Base-by-base conservation (phyloP, 2,329 filamentous ascomycete species). In the Xylaria sp. region DNA sequence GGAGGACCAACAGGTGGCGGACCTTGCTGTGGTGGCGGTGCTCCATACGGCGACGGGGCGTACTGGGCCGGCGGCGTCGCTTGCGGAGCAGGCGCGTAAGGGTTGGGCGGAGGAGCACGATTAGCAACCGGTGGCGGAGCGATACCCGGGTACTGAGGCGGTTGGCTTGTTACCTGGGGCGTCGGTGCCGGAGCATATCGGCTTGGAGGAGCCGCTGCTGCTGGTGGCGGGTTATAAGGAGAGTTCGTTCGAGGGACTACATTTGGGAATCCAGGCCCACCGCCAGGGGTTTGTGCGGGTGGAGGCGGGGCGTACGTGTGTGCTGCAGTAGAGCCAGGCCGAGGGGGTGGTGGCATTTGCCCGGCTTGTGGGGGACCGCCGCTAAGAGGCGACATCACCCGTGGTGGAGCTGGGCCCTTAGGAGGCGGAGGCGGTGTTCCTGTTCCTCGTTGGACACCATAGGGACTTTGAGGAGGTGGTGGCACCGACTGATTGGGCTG, bases 221-320 rank as follows among this genome's bases (percentile, higher is more conserved):
- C 77, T 6, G 90, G 90, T 49, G 92, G 89, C 37, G 89, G 84
- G 66, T 92, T 91, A 72, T 96, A 97, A 5, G 92, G 92, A 21
- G 92, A 96, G 4, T 88, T 82, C 22, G 88, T 91, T 60, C 91
- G 86, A 19, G 86, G 82, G 47, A 91, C 81, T 18, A 68, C 63
- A 49, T 69, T 82, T 39, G 86, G 79, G 41, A 71, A 42, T 16
- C 66, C 62, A 44, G 63, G 43, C 21, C 69, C 56, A 39, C 65
- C 58, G 56, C 65, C 63, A 9, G 69, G 59, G 29, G 65, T 56
- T 57, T 75, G 73, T 13, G 74, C 66, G 9, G 80, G 74, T 6
- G 79, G 75, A 48, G 84, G 77, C 39, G 87, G 87, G 8, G 86
- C 84, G 63, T 92, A 91, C 2, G 81, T 76, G 70, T 84, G 84